Evolutionary conservation across 2,329 filamentous ascomycete species (phyloP).

Genomic region (Onygenales sp.): DNA sequence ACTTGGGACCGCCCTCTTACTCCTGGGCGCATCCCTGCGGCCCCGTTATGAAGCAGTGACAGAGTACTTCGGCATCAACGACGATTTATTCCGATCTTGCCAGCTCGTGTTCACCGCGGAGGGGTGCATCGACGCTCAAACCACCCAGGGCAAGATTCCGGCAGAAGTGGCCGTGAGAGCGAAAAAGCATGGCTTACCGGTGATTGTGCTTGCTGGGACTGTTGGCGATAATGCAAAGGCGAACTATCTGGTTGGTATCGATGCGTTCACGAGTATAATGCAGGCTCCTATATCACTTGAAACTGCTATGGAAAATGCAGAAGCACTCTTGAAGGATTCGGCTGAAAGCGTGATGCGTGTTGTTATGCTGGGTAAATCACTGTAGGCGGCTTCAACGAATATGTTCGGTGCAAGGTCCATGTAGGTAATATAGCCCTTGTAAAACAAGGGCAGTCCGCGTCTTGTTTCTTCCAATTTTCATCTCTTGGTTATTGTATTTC

Average conservation of each 20-base stretch:
- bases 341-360: constrained; percentile 24
- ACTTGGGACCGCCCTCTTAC: constrained; percentile 41
- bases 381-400: background rate
- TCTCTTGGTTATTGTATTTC: no score
- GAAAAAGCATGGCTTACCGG: constrained; percentile 36
- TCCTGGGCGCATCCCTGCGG: constrained; percentile 38
- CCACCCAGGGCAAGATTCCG: constrained; percentile 44
- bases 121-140: constrained; percentile 44
- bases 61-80: constrained; percentile 39
- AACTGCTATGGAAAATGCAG: constrained; percentile 18
- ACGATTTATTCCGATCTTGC: constrained; percentile 37
- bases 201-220: constrained; percentile 37
- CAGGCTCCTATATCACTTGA: constrained; percentile 20
- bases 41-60: constrained; percentile 43
- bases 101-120: constrained; percentile 46
- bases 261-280: constrained; percentile 22
- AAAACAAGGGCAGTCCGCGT: no score
- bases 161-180: constrained; percentile 43
- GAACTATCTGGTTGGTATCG: constrained; percentile 27
- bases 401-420: no score
- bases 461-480: no score
- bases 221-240: constrained; percentile 27
- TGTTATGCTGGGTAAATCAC: constrained; percentile 14
- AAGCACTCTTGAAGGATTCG: constrained; percentile 17
- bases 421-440: no score